These are phyloP conservation scores for Vaccinium darrowii DNA, from an alignment of 148 eudicot species.

Conservation along the genomic window DNA sequence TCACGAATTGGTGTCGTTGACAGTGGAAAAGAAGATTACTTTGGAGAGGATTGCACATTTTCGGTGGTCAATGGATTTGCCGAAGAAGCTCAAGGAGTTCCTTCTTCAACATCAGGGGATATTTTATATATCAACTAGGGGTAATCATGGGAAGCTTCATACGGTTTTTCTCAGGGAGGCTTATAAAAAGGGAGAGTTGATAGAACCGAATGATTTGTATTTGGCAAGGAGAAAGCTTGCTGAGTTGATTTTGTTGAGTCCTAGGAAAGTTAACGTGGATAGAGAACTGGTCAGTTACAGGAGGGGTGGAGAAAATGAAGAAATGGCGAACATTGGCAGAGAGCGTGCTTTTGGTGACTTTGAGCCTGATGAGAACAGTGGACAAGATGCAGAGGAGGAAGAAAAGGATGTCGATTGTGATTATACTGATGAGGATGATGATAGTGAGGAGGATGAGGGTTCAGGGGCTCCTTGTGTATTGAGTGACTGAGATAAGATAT, in stretches of 20 bases:
- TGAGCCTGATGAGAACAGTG: slow-evolving; percentile 18
- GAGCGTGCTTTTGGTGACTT: slow-evolving; percentile 15
- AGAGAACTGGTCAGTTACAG: slow-evolving; percentile 53
- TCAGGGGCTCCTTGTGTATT: slow-evolving; percentile 14
- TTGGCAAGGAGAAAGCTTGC: slow-evolving; percentile 84
- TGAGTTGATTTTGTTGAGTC: slow-evolving; percentile 62
- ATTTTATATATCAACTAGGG: slow-evolving; percentile 90
- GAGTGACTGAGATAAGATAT: neutral
- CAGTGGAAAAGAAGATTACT: slow-evolving; percentile 95
- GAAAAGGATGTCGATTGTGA: slow-evolving; percentile 31
- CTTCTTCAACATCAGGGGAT: slow-evolving; percentile 94
- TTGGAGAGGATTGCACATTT: slow-evolving; percentile 97
- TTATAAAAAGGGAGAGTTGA: slow-evolving; percentile 76
- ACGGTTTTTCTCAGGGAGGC: slow-evolving; percentile 93
- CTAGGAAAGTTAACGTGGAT: slow-evolving; percentile 61
- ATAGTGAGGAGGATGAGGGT: slow-evolving; percentile 21
- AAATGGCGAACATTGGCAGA: slow-evolving; percentile 14
- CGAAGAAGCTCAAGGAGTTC: slow-evolving; percentile 84
- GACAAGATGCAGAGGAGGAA: slow-evolving; percentile 20
- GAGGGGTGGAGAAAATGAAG: slow-evolving; percentile 37
- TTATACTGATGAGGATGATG: slow-evolving; percentile 42
- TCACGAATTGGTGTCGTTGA: slow-evolving; percentile 80
- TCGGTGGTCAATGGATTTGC: slow-evolving; percentile 70
- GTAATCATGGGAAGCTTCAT: slow-evolving; percentile 93
- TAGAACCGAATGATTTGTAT: slow-evolving; percentile 86